Conservation (phyloP, 2,329 filamentous ascomycete genomes). For the Fusarium xyrophilum region DNA sequence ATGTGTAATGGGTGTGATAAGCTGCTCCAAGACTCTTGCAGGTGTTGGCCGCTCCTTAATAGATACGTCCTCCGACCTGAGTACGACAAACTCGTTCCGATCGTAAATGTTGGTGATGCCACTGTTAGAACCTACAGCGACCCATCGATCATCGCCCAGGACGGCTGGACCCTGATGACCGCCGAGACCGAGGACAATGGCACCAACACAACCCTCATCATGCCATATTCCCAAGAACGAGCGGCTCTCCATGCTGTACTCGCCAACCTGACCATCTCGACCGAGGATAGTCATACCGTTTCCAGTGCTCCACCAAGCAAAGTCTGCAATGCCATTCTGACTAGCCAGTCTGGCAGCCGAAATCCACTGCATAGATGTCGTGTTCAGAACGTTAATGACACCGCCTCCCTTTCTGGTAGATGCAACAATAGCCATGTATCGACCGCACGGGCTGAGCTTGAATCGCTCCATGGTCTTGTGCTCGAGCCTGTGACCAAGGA, state of each 20-base stretch:
- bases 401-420: conserved; percentile 85
- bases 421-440: conserved; percentile 83
- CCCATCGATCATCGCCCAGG: conserved; percentile 84
- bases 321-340: conserved; percentile 84
- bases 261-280: conserved; percentile 87
- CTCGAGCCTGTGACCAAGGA: conserved; percentile 78
- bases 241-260: conserved; percentile 76
- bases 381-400: conserved; percentile 83
- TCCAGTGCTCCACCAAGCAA: conserved; percentile 89
- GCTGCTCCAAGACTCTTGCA: conserved; percentile 77
- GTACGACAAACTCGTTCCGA: conserved; percentile 67
- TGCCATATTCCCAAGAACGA: conserved; percentile 83
- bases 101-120: conserved; percentile 96
- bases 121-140: conserved; percentile 83
- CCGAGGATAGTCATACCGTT: conserved; percentile 82
- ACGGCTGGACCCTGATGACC: conserved; percentile 66
- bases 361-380: conserved; percentile 84
- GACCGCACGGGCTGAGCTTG: conserved; percentile 83
- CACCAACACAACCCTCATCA: conserved; percentile 88
- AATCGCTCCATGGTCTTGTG: conserved; percentile 92
- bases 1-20: conserved; percentile 83
- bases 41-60: conserved; percentile 76
- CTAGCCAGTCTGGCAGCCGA: conserved; percentile 83
- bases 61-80: conserved; percentile 50
- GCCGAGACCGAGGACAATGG: conserved; percentile 81